These are phyloP conservation scores for Moesziomyces parantarcticus DNA, from an alignment of 1,284 basidiomycete genomes.

Conservation along the genomic window DNA sequence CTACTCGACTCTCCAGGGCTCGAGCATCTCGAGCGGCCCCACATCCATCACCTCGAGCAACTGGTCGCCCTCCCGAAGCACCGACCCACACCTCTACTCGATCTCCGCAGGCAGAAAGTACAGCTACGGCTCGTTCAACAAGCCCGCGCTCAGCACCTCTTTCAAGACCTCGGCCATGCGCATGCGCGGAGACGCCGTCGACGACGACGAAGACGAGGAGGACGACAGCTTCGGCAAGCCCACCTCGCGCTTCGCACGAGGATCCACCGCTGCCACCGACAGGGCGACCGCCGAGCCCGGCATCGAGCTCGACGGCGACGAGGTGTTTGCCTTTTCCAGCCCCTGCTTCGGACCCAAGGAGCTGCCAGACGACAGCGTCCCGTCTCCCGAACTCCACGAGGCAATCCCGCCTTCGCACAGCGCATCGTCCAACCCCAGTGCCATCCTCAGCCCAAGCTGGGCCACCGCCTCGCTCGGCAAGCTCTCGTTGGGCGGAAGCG, in stretches of 20 bases:
- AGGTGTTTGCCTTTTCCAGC: conserved; percentile 61
- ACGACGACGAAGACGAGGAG: conserved; percentile 51
- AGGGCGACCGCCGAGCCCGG: conserved; percentile 32
- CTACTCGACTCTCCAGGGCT: conserved; percentile 42
- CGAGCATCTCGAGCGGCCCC: conserved; percentile 52
- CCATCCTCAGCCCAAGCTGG: conserved; percentile 53
- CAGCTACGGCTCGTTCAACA: conserved; percentile 46
- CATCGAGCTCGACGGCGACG: conserved; percentile 50
- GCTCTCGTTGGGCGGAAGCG: conserved; percentile 49
- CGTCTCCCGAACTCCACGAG: conserved; percentile 40
- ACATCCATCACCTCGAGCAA: conserved; percentile 48
- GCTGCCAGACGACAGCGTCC: conserved; percentile 42
- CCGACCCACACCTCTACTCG: conserved; percentile 51
- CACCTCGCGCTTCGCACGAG: conserved; percentile 12
- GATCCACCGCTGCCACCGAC: conserved; percentile 22
- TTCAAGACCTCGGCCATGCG: conserved; percentile 62
- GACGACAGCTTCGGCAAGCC: conserved; percentile 53
- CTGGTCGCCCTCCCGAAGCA: conserved; percentile 50
- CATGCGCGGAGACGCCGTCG: conserved; percentile 37
- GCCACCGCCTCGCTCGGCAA: conserved; percentile 53
- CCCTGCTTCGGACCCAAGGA: conserved; percentile 59
- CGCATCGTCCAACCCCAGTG: conserved; percentile 26
- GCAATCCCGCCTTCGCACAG: conserved; percentile 29
- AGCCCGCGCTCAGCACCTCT: conserved; percentile 58
- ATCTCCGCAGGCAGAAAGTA: conserved; percentile 53